Conservation (phyloP, 2,329 filamentous ascomycete species). For the Orbilia brochopaga region DNA sequence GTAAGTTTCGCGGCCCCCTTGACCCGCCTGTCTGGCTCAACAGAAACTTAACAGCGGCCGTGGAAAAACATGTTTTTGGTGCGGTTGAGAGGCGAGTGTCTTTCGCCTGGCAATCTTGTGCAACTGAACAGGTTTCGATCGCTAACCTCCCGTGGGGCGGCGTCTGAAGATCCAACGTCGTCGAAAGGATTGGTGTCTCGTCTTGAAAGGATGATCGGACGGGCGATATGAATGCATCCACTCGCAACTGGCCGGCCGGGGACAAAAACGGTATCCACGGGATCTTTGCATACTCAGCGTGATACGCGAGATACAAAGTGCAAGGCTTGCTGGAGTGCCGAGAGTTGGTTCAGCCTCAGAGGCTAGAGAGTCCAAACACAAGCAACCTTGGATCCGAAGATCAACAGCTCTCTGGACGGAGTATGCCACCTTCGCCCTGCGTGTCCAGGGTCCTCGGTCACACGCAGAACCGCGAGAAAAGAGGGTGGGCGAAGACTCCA, state of each 20-base stretch:
- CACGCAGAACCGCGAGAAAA: background rate
- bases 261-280: too few relatives aligned
- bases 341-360: too few relatives aligned
- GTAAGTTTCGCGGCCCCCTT: slow-evolving; percentile 7
- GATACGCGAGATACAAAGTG: too few relatives aligned
- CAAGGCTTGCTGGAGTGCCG: too few relatives aligned
- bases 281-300: too few relatives aligned
- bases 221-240: too few relatives aligned
- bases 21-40: slow-evolving; percentile 39
- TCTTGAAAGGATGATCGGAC: background rate
- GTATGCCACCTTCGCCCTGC: too few relatives aligned
- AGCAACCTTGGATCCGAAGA: too few relatives aligned
- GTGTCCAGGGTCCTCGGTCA: background rate
- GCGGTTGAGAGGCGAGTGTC: background rate
- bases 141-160: background rate
- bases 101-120: background rate
- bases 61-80: background rate
- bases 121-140: background rate
- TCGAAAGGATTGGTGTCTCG: background rate
- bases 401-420: too few relatives aligned
- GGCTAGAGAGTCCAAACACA: too few relatives aligned
- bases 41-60: slow-evolving; percentile 1
- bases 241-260: too few relatives aligned
- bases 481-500: slow-evolving; percentile 27
- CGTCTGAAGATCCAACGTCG: background rate